Conservation (phyloP, 2,329 filamentous ascomycete genomes). For the Aspergillus quadrilineatus region DNA sequence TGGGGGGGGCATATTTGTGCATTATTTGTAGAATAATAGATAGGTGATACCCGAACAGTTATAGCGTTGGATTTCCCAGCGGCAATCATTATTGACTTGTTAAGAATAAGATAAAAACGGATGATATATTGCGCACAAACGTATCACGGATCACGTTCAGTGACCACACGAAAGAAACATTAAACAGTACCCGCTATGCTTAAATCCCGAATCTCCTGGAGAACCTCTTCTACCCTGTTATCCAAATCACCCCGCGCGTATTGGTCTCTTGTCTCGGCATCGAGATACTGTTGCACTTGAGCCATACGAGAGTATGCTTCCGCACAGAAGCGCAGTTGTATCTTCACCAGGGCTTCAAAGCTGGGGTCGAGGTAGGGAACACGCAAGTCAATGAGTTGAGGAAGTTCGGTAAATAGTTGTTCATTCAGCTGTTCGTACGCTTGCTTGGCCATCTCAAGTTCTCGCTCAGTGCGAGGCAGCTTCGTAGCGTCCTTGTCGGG, state of each 20-base stretch:
- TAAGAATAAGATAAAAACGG: conserved; percentile 1
- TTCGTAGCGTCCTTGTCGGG: conserved; percentile 98
- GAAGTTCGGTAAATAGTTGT: conserved; percentile 87
- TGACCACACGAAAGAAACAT: conserved; percentile 18
- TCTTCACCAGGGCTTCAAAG: conserved; percentile 98
- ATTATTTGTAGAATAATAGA: conserved; percentile 3
- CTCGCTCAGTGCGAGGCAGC: conserved; percentile 91
- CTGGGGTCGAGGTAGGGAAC: conserved; percentile 96
- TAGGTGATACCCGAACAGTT: conserved; percentile 13
- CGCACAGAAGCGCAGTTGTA: conserved; percentile 94
- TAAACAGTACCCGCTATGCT: conserved; percentile 79
- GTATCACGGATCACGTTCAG: background rate
- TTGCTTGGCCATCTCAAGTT: conserved; percentile 87
- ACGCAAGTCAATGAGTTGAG: conserved; percentile 92
- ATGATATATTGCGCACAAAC: conserved; percentile 4
- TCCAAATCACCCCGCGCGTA: conserved; percentile 94
- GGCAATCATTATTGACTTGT: background rate
- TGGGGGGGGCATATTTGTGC: background rate
- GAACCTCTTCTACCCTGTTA: conserved; percentile 84
- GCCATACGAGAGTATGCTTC: conserved; percentile 98
- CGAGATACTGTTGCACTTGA: conserved; percentile 97
- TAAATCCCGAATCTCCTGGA: conserved; percentile 95
- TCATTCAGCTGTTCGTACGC: conserved; percentile 98
- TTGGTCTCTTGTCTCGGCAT: conserved; percentile 91
- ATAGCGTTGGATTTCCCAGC: background rate